phyloP scores from a whole-genome alignment of 768 basidiomycete genomes.

The Leucogyrophana mollusca region DNA sequence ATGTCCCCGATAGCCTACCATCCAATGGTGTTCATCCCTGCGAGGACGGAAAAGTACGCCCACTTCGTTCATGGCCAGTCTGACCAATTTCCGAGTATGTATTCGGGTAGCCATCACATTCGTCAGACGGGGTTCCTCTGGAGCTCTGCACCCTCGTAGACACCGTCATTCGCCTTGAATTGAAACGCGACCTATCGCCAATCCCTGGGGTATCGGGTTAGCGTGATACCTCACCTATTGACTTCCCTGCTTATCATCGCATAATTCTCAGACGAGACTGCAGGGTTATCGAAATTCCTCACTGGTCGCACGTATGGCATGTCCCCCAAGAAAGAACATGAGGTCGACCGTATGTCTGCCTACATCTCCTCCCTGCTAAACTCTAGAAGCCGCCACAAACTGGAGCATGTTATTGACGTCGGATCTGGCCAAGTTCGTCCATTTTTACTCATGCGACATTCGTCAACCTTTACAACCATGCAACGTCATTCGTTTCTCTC shows the following conservation, averaged over 20 bases:
- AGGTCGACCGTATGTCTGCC: constrained; percentile 61
- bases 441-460: constrained; percentile 1
- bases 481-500: not conserved
- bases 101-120: too few species aligned
- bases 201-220: constrained; percentile 10
- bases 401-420: constrained; percentile 61
- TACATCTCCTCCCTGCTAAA: constrained; percentile 42
- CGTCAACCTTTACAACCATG: not conserved
- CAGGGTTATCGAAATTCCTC: constrained; percentile 6
- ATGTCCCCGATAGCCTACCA: not conserved
- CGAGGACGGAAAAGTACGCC: constrained; percentile 3
- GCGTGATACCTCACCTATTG: constrained; percentile 4
- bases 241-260: constrained; percentile 3
- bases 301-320: constrained; percentile 42
- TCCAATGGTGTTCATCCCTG: constrained; percentile 7
- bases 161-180: constrained; percentile 22
- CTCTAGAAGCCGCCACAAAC: constrained; percentile 21
- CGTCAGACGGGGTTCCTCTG: constrained; percentile 19
- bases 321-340: constrained; percentile 77
- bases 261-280: constrained; percentile 3
- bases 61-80: too few species aligned
- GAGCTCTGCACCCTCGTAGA: constrained; percentile 21
- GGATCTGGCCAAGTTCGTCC: constrained; percentile 66
- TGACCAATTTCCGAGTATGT: too few species aligned
- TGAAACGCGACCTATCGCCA: constrained; percentile 16